Conservation (phyloP, 495 filamentous ascomycete species). For the Chaetomium tenue region DNA sequence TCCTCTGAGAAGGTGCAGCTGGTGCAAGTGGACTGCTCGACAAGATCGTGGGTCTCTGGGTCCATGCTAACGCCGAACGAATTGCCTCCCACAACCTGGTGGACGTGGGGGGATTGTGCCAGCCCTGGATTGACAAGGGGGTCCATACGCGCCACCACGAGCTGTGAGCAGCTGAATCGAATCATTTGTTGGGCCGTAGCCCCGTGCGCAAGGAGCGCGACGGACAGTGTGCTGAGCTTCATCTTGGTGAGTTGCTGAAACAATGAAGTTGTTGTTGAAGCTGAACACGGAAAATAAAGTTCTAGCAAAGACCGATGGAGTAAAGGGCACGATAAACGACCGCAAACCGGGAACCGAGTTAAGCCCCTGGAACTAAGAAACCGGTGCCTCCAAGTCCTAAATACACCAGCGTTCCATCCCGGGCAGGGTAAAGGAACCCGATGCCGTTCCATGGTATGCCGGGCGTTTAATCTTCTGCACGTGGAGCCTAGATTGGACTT, state of each 20-base stretch:
- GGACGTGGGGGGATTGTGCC: conserved; percentile 41
- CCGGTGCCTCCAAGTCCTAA: not conserved
- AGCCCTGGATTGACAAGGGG: conserved; percentile 46
- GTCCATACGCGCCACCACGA: conserved; percentile 45
- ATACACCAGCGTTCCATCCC: conserved; percentile 3
- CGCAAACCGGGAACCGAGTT: not conserved
- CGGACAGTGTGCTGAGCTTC: not conserved
- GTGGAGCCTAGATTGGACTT: not conserved
- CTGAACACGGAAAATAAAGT: not conserved
- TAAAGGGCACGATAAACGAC: not conserved
- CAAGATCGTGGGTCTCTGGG: conserved; percentile 26
- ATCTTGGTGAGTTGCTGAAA: not conserved
- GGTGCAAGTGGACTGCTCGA: conserved; percentile 34
- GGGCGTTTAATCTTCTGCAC: not conserved
- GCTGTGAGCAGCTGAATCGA: conserved; percentile 49
- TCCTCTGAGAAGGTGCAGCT: conserved; percentile 37
- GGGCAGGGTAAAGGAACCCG: conserved; percentile 4
- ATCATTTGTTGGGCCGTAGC: conserved; percentile 33
- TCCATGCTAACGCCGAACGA: conserved; percentile 37
- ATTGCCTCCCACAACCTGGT: conserved; percentile 40
- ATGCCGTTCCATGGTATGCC: not conserved
- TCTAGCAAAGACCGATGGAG: not conserved
- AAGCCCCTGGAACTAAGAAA: not conserved
- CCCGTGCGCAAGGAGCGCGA: conserved; percentile 1
- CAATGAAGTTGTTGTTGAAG: not conserved